Evolutionary conservation across 345 rosid genomes (phyloP).

Genomic region (Melastoma malabathricum): DNA sequence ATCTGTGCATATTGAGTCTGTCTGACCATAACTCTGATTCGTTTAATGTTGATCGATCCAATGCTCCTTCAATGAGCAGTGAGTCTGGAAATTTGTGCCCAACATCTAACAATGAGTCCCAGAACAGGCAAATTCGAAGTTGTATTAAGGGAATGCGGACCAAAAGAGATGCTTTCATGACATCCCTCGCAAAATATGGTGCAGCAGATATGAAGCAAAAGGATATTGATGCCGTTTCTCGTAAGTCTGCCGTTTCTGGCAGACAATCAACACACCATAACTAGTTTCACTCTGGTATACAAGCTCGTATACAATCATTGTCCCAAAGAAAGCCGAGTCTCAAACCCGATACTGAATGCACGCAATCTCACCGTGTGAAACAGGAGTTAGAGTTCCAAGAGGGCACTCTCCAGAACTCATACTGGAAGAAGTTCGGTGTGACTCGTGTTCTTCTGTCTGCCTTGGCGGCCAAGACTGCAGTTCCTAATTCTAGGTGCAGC

Average conservation of each 20-base stretch:
- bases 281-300: conserved; percentile 72
- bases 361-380: neutral
- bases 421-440: conserved; percentile 83
- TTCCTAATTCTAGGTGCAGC: conserved; percentile 44
- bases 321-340: neutral
- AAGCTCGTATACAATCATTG: neutral
- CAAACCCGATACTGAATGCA: neutral
- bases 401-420: conserved; percentile 64
- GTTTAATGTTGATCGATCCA: conserved; percentile 37
- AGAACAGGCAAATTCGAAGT: conserved; percentile 84
- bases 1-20: conserved; percentile 56
- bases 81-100: conserved; percentile 76
- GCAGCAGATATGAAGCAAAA: too few species aligned
- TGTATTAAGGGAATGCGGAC: conserved; percentile 91
- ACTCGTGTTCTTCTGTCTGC: conserved; percentile 40
- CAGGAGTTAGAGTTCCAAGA: conserved; percentile 74
- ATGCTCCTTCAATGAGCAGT: conserved; percentile 50
- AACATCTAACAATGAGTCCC: conserved; percentile 80
- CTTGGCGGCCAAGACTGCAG: conserved; percentile 47
- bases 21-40: conserved; percentile 64
- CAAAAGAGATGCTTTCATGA: too few species aligned
- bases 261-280: conserved; percentile 46
- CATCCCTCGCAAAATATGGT: too few species aligned
- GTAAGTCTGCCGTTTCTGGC: too few species aligned
- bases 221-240: too few species aligned